Evolutionary conservation across 331 rosid genomes (phyloP).

Genomic region (Cydonia oblonga): DNA sequence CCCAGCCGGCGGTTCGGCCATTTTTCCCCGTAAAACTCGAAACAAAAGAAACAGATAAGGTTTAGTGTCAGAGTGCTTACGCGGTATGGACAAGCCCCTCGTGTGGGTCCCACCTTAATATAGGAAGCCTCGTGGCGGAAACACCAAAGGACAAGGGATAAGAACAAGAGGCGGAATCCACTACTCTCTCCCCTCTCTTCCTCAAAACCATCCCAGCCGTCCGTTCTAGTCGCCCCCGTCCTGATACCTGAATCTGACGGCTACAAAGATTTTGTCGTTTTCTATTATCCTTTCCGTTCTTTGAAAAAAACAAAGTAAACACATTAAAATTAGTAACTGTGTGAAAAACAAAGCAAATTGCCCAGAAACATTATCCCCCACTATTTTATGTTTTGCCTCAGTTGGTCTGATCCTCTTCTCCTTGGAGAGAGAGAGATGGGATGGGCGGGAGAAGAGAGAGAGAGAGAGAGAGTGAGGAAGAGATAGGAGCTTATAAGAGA

Average conservation of each 20-base stretch:
- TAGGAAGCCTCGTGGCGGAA: conserved; percentile 30
- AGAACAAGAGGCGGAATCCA: background rate
- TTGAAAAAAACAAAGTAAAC: conserved; percentile 5
- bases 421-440: no score
- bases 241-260: background rate
- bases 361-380: conserved; percentile 18
- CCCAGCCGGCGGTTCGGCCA: background rate
- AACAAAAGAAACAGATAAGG: background rate
- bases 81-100: background rate
- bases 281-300: background rate
- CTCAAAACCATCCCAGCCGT: background rate
- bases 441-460: background rate
- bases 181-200: background rate
- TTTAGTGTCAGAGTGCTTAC: background rate
- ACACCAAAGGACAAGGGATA: conserved; percentile 31
- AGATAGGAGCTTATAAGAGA: conserved; percentile 1
- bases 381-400: conserved; percentile 6
- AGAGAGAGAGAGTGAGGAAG: background rate
- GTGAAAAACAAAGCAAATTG: conserved; percentile 12
- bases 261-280: background rate
- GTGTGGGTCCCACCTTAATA: conserved; percentile 25
- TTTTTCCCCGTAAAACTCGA: background rate
- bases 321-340: background rate
- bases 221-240: background rate
- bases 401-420: background rate